phyloP scores from a whole-genome alignment of 140 eudicot genomes.

The Flaveria floridana region DNA sequence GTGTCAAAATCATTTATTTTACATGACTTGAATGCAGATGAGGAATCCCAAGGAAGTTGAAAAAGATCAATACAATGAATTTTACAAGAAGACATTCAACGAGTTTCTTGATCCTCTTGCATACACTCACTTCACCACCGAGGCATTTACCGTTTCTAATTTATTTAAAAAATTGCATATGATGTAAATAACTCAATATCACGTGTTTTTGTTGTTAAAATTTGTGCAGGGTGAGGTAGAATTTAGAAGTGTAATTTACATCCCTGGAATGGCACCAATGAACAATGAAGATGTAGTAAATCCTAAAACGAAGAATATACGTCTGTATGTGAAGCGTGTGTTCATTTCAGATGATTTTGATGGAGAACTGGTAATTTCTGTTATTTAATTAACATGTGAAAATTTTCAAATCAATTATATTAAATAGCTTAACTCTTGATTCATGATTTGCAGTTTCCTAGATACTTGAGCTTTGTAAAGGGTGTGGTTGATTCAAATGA shows the following conservation, averaged over 20 bases:
- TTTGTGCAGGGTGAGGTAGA: slow-evolving; percentile 89
- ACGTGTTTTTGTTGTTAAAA: neutral
- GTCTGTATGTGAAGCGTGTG: slow-evolving; percentile 90
- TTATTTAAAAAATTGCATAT: neutral
- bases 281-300: slow-evolving; percentile 84
- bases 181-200: neutral
- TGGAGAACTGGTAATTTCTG: slow-evolving; percentile 78
- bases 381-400: neutral
- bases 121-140: slow-evolving; percentile 82
- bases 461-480: slow-evolving; percentile 94
- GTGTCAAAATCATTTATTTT: neutral
- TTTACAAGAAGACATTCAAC: slow-evolving; percentile 84
- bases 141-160: slow-evolving; percentile 43
- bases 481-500: slow-evolving; percentile 98
- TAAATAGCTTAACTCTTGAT: neutral
- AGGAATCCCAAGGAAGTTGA: slow-evolving; percentile 79
- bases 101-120: slow-evolving; percentile 88
- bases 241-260: slow-evolving; percentile 76
- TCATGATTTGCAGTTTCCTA: slow-evolving; percentile 68
- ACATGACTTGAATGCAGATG: slow-evolving; percentile 49
- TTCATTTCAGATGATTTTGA: slow-evolving; percentile 99
- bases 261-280: slow-evolving; percentile 96
- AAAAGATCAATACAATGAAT: slow-evolving; percentile 81
- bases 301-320: slow-evolving; percentile 92
- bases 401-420: neutral